Evolutionary conservation across 2,329 filamentous ascomycete genomes (phyloP), one percentile per base, ranked within the genome.

Genomic region (Colletotrichum orchidophilum): DNA sequence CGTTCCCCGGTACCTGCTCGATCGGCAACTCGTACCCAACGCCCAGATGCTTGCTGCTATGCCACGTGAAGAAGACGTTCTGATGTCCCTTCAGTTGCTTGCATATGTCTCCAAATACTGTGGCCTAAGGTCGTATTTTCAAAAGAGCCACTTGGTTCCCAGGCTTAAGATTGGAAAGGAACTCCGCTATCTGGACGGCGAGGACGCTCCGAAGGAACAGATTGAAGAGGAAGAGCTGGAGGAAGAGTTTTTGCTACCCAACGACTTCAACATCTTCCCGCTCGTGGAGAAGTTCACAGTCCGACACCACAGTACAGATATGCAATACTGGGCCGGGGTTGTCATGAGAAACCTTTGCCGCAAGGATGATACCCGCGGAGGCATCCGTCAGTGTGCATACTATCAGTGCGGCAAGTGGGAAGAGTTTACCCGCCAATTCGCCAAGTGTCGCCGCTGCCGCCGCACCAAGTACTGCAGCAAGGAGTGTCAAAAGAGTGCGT

Each of bases 381-480:
- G 96, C 70, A 98, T 99, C 75, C 89, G 96, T 67, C 96, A 99
- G 80, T 99, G 96, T 81, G 96, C 96, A 64, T 98, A 98, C 84
- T 99, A 97, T 84, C 92, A 97, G 82, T 99, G 96, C 81, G 96
- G 96, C 72, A 98, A 97, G 80, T 99, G 96, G 96, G 96, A 99
- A 81, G 94, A 98, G 82, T 98, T 91, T 80, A 95, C 96, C 49
- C 91, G 96, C 73, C 96, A 99, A 80, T 99, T 99, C 81, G 96
- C 96, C 76, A 99, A 99, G 84, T 99, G 96, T 84, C 92, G 96
- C 75, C 92, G 96, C 74, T 99, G 96, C 84, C 91, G 96, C 76
- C 91, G 96, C 75, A 99, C 96, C 73, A 99, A 99, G 82, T 98
- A 98, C 85, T 99, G 96, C 91, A 98, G 95, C 88, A 99, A 99